phyloP scores from a whole-genome alignment of 1,139 yeast species.

The Meyerozyma athensensis region DNA sequence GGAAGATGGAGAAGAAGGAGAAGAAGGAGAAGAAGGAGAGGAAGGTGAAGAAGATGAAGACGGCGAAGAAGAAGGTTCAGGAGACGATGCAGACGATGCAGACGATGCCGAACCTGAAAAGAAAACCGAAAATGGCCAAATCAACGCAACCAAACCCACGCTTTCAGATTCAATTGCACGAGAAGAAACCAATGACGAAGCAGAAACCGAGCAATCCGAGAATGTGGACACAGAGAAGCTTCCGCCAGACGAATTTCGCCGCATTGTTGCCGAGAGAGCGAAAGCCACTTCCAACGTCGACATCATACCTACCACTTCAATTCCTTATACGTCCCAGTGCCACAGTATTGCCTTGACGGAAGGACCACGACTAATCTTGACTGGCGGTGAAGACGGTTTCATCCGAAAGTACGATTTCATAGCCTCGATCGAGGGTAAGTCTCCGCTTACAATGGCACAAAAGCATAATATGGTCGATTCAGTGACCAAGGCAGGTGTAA shows the following conservation, averaged over 20 bases:
- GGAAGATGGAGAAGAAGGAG: conserved; percentile 17
- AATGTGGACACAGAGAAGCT: conserved; percentile 11
- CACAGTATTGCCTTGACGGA: conserved; percentile 75
- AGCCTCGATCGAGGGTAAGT: conserved; percentile 83
- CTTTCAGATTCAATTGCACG: too few relatives aligned
- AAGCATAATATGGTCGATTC: conserved; percentile 86
- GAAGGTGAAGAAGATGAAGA: conserved; percentile 6
- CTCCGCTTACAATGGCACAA: conserved; percentile 87
- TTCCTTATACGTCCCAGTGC: conserved; percentile 65
- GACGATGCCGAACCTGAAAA: conserved; percentile 5
- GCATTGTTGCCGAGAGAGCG: conserved; percentile 39
- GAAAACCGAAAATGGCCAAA: conserved; percentile 6
- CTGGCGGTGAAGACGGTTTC: conserved; percentile 97
- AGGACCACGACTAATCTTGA: conserved; percentile 83
- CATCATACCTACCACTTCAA: conserved; percentile 65
- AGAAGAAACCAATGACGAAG: conserved; percentile 1
- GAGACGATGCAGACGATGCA: conserved; percentile 6
- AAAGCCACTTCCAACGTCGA: conserved; percentile 47
- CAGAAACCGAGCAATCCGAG: conserved; percentile 4
- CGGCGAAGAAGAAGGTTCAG: conserved; percentile 9
- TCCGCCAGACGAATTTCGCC: conserved; percentile 24
- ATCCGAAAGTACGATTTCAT: conserved; percentile 85
- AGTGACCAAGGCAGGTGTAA: conserved; percentile 76
- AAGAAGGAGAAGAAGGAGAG: conserved; percentile 11
- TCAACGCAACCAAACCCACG: background rate